phyloP scores from a whole-genome alignment of 495 filamentous ascomycete genomes.

The Hyphodiscus hymeniophilus region DNA sequence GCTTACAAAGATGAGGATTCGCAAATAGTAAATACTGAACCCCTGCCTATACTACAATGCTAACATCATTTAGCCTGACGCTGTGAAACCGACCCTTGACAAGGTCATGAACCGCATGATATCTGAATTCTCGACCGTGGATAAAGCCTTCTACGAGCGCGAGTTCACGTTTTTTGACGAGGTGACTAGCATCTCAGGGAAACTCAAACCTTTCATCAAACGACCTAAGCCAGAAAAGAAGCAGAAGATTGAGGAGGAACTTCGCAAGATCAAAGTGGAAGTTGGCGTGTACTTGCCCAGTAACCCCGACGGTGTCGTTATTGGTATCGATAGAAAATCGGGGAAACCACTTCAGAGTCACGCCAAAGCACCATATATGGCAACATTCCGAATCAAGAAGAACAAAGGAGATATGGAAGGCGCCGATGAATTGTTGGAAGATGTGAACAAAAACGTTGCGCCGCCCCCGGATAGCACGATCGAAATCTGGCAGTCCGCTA shows the following conservation, averaged over 20 bases:
- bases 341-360: slow-evolving; percentile 96
- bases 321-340: slow-evolving; percentile 95
- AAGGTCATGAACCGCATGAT: slow-evolving; percentile 80
- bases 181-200: slow-evolving; percentile 90
- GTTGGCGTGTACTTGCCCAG: slow-evolving; percentile 95
- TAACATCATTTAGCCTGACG: slow-evolving; percentile 62
- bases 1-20: slow-evolving; percentile 95
- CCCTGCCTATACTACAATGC: slow-evolving; percentile 16
- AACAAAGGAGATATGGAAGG: slow-evolving; percentile 41
- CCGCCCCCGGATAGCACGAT: slow-evolving; percentile 41
- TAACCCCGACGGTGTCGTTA: slow-evolving; percentile 92
- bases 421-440: slow-evolving; percentile 34
- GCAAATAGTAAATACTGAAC: slow-evolving; percentile 63
- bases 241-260: slow-evolving; percentile 96
- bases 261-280: slow-evolving; percentile 92
- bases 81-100: slow-evolving; percentile 87
- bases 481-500: slow-evolving; percentile 97
- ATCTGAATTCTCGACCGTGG: slow-evolving; percentile 66
- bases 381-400: slow-evolving; percentile 93
- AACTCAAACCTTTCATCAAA: slow-evolving; percentile 89
- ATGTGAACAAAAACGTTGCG: slow-evolving; percentile 12
- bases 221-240: slow-evolving; percentile 94
- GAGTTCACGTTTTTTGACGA: slow-evolving; percentile 98
- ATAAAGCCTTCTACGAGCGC: slow-evolving; percentile 82
- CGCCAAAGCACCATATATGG: slow-evolving; percentile 98